Conservation (phyloP, 2,329 filamentous ascomycete species). For the Xylariaceae sp. region DNA sequence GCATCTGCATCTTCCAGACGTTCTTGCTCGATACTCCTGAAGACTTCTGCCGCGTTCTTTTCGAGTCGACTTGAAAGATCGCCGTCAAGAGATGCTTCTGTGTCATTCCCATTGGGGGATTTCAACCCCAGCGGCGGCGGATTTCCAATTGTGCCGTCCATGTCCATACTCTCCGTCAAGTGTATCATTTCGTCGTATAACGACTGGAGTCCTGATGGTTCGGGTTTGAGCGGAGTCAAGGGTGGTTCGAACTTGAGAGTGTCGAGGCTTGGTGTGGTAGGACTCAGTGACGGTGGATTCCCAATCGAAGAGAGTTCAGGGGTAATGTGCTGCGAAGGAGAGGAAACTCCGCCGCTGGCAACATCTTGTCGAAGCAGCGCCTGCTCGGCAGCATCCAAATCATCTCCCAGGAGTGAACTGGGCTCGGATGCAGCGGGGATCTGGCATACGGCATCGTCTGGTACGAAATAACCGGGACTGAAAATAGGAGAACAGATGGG, state of each 20-base stretch:
- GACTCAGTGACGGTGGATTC: constrained; percentile 6
- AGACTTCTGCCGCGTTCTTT: too few relatives aligned
- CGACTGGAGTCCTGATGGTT: constrained; percentile 3
- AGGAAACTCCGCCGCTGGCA: neutral
- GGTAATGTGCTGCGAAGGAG: constrained; percentile 2
- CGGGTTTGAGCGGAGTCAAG: constrained; percentile 12
- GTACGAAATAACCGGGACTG: constrained; percentile 14
- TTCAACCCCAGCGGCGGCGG: too few relatives aligned
- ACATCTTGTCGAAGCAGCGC: constrained; percentile 10
- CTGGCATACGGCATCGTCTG: constrained; percentile 15
- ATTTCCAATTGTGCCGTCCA: constrained; percentile 9
- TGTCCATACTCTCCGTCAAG: constrained; percentile 11
- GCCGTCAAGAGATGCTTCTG: too few relatives aligned
- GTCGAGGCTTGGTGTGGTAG: constrained; percentile 4
- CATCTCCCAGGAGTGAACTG: constrained; percentile 19
- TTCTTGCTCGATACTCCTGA: constrained; percentile 20
- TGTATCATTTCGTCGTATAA: constrained; percentile 5
- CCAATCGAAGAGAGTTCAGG: constrained; percentile 6
- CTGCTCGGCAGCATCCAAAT: constrained; percentile 16
- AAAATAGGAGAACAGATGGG: constrained; percentile 17
- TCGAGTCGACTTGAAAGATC: too few relatives aligned
- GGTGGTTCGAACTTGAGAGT: constrained; percentile 20
- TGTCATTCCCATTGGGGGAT: too few relatives aligned
- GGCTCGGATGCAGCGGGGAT: constrained; percentile 19
- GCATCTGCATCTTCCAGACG: constrained; percentile 18